phyloP scores from a whole-genome alignment of 192 early-diverging fungal species.

The Coemansia sp. region DNA sequence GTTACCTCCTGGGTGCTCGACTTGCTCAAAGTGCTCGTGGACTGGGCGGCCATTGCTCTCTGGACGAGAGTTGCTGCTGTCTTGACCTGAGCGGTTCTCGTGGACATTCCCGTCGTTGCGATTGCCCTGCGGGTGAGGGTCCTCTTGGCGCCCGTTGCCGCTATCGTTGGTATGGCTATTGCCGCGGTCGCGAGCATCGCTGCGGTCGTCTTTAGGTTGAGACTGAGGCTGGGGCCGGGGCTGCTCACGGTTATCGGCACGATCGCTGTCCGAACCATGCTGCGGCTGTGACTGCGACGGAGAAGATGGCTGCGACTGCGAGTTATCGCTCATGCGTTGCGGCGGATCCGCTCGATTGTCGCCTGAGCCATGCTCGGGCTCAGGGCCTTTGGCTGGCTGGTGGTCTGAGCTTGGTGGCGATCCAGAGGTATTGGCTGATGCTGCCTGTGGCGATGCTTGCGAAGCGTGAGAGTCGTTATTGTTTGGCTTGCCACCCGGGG shows the following conservation, averaged over 20 bases:
- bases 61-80: neutral
- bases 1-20: conserved; percentile 39
- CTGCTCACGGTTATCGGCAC: neutral
- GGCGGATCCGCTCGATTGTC: neutral
- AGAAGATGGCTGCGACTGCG: neutral
- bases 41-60: conserved; percentile 10
- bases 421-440: neutral
- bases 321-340: conserved; percentile 4
- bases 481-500: neutral
- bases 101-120: neutral
- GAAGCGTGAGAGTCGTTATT: neutral
- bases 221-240: neutral
- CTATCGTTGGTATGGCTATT: neutral
- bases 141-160: conserved; percentile 6
- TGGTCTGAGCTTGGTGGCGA: neutral
- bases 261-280: neutral
- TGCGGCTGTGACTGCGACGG: neutral
- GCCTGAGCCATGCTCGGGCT: neutral
- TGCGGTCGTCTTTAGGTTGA: neutral
- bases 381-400: neutral
- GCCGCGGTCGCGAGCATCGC: neutral
- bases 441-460: neutral
- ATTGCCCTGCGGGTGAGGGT: neutral
- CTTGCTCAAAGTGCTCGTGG: conserved; percentile 35
- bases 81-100: conserved; percentile 1